A percentile compares a stretch with the other conserved stretches of the same genome.
These are phyloP conservation scores for Stephania japonica DNA, from an alignment of 164 flowering plant species.

Conservation along the genomic window DNA sequence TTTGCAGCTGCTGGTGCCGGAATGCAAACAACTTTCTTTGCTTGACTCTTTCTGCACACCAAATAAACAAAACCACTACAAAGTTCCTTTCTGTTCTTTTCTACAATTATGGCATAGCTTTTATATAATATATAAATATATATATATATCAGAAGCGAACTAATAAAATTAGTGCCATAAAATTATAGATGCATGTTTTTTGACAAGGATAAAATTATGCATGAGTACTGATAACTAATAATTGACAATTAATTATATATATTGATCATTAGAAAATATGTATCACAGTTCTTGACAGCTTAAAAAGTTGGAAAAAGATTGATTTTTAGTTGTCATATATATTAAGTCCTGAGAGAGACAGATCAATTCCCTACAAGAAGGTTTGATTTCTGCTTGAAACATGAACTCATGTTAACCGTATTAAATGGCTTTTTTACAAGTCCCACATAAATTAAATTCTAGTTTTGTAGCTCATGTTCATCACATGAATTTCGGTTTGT, in stretches of 20 bases:
- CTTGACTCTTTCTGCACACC: slow-evolving; percentile 64
- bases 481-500: neutral
- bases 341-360: slow-evolving; percentile 4
- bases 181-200: too few species aligned
- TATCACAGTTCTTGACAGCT: neutral
- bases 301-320: too few species aligned
- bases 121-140: neutral
- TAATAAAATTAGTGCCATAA: neutral
- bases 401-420: neutral
- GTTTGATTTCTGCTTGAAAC: slow-evolving; percentile 22
- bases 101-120: neutral
- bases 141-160: neutral
- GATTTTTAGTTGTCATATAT: neutral
- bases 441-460: neutral
- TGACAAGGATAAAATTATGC: too few species aligned
- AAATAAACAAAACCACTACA: neutral
- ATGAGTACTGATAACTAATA: neutral
- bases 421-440: slow-evolving; percentile 1
- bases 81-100: slow-evolving; percentile 4
- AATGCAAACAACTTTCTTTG: slow-evolving; percentile 86
- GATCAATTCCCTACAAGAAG: slow-evolving; percentile 12
- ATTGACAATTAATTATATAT: too few species aligned
- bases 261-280: too few species aligned
- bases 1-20: slow-evolving; percentile 88
- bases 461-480: neutral